Evolutionary conservation across 208 protist species (phyloP), one percentile per base, ranked within the genome.

Genomic region (Trypanosoma caninum): DNA sequence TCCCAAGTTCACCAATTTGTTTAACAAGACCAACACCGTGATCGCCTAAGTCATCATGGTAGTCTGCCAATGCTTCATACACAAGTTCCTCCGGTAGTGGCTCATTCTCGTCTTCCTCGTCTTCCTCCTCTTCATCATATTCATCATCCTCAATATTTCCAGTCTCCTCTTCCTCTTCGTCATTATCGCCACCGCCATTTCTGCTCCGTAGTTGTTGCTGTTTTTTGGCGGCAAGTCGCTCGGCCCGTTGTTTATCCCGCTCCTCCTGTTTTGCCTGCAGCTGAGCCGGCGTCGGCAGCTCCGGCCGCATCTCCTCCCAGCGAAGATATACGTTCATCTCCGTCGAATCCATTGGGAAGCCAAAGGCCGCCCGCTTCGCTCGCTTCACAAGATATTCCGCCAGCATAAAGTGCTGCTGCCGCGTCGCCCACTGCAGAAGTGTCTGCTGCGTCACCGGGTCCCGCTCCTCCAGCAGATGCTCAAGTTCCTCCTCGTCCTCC

Each of bases 381-480:
- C 77, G 72, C 69, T 94, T 94, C 45, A 96, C 70, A 14, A 96
- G 73, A 72, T 91, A 96, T 73, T 96, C 84, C 22, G 79, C 84
- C 10, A 96, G 74, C 35, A 88, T 75, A 48, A 78, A 94, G 59
- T 96, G 87, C 10, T 76, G 52, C 33, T 94, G 74, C n/a, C 93
- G 80, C 14, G 80, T 79, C 4, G 87, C 87, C 87, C 90, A 96
- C 65, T 93, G 87, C 53, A 96, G 45, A 30, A 96, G 79, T 3
- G 87, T 88, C 55, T 93, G 85, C 61, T 79, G 78, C 10, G 90
- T 96, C 28, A 89, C 83, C 1, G 90, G 90, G 58, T 96, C 87
- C 27, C 77, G 76, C 47, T 89, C 78, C 40, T 86, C 74, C 25
- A 94, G 74, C 22, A 80, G 22, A 30, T 71, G 52, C 64, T 90